Conservation (phyloP, 2,329 filamentous ascomycete species). For the Talaromyces funiculosus region DNA sequence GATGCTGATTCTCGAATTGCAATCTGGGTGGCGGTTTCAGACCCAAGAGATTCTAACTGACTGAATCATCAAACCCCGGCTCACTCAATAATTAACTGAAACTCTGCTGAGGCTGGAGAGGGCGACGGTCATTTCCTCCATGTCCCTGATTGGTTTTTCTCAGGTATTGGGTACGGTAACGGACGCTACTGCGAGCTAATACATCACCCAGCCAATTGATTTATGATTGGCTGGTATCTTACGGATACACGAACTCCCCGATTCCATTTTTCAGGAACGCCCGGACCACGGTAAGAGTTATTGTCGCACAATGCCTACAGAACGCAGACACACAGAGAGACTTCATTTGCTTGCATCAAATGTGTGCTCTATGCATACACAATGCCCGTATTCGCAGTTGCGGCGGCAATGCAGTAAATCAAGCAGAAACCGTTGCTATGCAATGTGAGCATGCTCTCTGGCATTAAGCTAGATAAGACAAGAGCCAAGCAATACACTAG, state of each 20-base stretch:
- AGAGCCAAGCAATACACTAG: neutral
- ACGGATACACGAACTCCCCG: neutral
- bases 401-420: too few relatives aligned
- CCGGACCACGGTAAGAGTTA: neutral
- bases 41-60: neutral
- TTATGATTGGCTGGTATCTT: neutral
- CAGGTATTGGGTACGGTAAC: neutral
- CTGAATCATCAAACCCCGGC: neutral
- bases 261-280: neutral
- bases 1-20: too few relatives aligned
- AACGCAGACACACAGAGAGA: too few relatives aligned
- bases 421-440: neutral
- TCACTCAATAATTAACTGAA: neutral
- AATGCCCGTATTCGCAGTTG: too few relatives aligned
- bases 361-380: neutral
- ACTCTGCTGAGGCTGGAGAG: neutral
- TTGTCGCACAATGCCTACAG: too few relatives aligned
- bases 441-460: neutral
- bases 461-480: neutral
- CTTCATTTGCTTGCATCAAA: neutral
- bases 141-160: neutral
- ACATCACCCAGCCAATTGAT: neutral
- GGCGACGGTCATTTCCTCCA: neutral
- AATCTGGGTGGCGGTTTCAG: neutral
- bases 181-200: neutral